Base-by-base conservation (phyloP, 2,329 filamentous ascomycete species). In the Fusarium algeriense region DNA sequence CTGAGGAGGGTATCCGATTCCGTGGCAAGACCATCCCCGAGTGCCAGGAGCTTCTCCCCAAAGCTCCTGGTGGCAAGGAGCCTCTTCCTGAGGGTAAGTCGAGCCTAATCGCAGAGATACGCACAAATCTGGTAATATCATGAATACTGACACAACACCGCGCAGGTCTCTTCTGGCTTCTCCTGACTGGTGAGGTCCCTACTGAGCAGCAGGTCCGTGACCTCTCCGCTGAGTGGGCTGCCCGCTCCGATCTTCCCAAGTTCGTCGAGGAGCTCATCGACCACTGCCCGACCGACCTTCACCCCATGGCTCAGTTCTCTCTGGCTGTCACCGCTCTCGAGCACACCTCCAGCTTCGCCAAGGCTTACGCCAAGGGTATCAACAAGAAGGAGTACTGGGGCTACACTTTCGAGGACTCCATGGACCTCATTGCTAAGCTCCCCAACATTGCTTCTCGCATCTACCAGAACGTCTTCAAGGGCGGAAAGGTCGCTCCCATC, bases 401-500 rank as follows among this genome's bases (percentile, higher is more conserved):
- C 85, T 95, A 98, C 90, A 98, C 95, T 78, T 99, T 97, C 80
- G 96, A 99, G 90, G 96, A 99, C 87, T 96, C 95, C 71, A 98
- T 99, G 95, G 95, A 99, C 86, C 89, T 99, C 83, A 99, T 99
- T 83, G 96, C 96, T 81, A 98, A 98, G 92, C 93, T 99, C 78
- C 96, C 96, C 82, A 98, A 94, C 83, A 98, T 99, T 80, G 96
- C 96, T 74, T 88, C 96, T 73, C 94, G 94, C 87, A 99, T 99
- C 90, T 99, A 99, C 92, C 96, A 97, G 88, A 99, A 99, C 85
- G 92, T 98, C 83, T 99, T 97, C 93, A 98, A 98, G 91, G 96
- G 97, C 81, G 96, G 96, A 87, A 98, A 98, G 92, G 95, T 99
- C 76, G 93, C 94, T 68, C 83, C 94, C 60, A 90, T 97, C 83